These are phyloP conservation scores for Solanum pimpinellifolium DNA, from an alignment of 257 asterid species.

Conservation along the genomic window DNA sequence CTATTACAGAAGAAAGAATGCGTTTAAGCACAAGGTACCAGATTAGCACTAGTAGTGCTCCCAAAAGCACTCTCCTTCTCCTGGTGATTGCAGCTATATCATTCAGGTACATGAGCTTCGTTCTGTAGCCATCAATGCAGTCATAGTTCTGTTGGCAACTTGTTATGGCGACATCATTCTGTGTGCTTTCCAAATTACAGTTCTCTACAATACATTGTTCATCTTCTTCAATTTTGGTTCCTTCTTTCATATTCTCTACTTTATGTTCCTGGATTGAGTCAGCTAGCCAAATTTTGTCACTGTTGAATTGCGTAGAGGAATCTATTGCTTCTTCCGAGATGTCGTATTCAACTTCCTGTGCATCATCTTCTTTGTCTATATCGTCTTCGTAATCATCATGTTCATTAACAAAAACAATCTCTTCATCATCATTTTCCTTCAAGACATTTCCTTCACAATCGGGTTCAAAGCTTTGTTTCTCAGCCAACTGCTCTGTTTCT, in stretches of 20 bases:
- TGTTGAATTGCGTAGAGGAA: slow-evolving; percentile 23
- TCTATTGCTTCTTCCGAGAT: slow-evolving; percentile 20
- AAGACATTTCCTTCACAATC: neutral
- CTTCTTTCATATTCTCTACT: slow-evolving; percentile 6
- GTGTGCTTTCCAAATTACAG: neutral
- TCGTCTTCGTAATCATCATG: neutral
- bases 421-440: neutral
- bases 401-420: neutral
- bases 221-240: slow-evolving; percentile 20
- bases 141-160: neutral
- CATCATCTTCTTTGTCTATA: slow-evolving; percentile 1
- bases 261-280: slow-evolving; percentile 10
- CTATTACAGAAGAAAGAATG: neutral
- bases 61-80: slow-evolving; percentile 9
- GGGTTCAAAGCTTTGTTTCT: neutral
- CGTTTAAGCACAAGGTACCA: slow-evolving; percentile 25
- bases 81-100: neutral
- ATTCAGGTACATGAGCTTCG: slow-evolving; percentile 11
- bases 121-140: neutral
- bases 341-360: slow-evolving; percentile 17
- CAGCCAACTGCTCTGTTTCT: neutral
- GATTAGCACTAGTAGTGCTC: slow-evolving; percentile 8
- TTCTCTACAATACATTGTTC: neutral
- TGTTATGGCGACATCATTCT: neutral
- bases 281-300: slow-evolving; percentile 26